phyloP scores from a whole-genome alignment of 495 filamentous ascomycete genomes.

The Viridothelium virens region DNA sequence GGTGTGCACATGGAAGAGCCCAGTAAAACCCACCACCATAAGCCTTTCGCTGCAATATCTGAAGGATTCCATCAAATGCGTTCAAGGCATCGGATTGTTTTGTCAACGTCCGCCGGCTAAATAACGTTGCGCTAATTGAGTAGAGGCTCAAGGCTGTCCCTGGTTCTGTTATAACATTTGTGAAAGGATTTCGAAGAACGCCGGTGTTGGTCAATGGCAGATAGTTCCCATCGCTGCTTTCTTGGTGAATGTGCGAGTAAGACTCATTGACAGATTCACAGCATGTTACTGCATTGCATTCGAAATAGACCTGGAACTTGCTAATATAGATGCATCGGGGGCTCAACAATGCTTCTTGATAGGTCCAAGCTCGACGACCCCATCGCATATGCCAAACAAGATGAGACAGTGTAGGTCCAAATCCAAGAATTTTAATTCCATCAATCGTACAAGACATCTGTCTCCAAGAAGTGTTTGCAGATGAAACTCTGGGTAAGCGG shows the following conservation, averaged over 20 bases:
- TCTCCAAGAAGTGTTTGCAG: not conserved
- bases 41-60: not conserved
- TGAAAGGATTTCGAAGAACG: not conserved
- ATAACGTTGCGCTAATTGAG: not conserved
- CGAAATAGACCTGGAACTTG: not conserved
- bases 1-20: not conserved
- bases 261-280: not conserved
- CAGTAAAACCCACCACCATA: slow-evolving; percentile 9
- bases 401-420: not conserved
- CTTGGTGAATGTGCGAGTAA: not conserved
- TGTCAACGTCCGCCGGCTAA: not conserved
- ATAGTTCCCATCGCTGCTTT: not conserved
- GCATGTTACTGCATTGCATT: slow-evolving; percentile 12
- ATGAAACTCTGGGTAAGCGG: not conserved
- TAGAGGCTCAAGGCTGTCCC: not conserved
- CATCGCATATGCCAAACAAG: not conserved
- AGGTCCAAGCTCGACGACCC: slow-evolving; percentile 8
- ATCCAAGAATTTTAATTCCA: not conserved
- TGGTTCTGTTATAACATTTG: not conserved
- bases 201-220: not conserved
- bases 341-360: slow-evolving; percentile 9
- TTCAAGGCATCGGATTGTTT: not conserved
- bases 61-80: not conserved
- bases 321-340: slow-evolving; percentile 9
- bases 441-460: not conserved